Evolutionary conservation across 768 basidiomycete species (phyloP).

Genomic region (Xerocomellus intermedius): DNA sequence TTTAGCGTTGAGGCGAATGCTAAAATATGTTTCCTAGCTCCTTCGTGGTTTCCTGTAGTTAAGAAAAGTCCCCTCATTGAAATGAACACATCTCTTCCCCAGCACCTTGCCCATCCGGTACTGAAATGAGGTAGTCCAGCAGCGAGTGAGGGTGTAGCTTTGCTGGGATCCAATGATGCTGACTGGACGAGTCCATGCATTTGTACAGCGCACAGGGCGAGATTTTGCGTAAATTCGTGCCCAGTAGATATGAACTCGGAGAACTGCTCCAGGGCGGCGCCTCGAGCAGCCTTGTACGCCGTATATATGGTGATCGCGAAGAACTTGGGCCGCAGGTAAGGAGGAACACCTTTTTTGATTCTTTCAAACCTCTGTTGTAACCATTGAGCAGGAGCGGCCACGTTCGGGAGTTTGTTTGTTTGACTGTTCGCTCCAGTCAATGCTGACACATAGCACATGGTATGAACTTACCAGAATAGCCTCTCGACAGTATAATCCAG

Average conservation of each 20-base stretch:
- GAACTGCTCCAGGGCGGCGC: conserved; percentile 79
- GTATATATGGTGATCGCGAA: conserved; percentile 89
- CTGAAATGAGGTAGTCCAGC: conserved; percentile 96
- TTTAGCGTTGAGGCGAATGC: conserved; percentile 92
- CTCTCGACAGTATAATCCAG: conserved; percentile 81
- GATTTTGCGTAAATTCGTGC: conserved; percentile 84
- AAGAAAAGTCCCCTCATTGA: conserved; percentile 91
- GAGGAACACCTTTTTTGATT: conserved; percentile 69
- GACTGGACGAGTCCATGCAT: conserved; percentile 91
- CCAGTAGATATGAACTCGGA: conserved; percentile 86
- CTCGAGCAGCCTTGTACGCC: conserved; percentile 90
- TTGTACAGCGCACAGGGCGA: conserved; percentile 82
- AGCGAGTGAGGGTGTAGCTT: conserved; percentile 77
- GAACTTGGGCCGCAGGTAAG: conserved; percentile 93
- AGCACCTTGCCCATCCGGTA: conserved; percentile 91
- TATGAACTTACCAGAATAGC: conserved; percentile 58
- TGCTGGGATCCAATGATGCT: conserved; percentile 79
- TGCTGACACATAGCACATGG: conserved; percentile 6
- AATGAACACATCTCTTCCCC: conserved; percentile 96
- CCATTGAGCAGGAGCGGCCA: conserved; percentile 77
- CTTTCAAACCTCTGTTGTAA: conserved; percentile 83
- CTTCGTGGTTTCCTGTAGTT: conserved; percentile 85
- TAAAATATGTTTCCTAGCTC: conserved; percentile 85
- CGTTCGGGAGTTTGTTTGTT: conserved; percentile 58
- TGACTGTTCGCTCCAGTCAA: conserved; percentile 43